phyloP scores from a whole-genome alignment of 2,329 filamentous ascomycete species.

The Chrysoporthe puriensis region DNA sequence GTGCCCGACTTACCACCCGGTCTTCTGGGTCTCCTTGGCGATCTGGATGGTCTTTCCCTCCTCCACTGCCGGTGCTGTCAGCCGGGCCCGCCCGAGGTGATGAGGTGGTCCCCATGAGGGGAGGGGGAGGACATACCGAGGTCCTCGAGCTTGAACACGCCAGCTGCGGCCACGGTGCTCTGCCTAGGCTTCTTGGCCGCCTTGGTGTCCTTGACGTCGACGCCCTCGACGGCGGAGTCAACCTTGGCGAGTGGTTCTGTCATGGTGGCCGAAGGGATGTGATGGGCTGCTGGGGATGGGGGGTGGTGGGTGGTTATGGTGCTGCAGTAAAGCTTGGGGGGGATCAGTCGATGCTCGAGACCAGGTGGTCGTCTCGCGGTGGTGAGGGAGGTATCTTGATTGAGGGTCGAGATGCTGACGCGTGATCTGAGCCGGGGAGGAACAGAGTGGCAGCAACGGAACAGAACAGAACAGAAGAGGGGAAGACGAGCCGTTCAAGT shows the following conservation, averaged over 20 bases:
- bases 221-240: conserved; percentile 86
- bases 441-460: background rate
- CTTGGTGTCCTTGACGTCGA: conserved; percentile 70
- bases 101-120: background rate
- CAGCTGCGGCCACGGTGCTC: conserved; percentile 72
- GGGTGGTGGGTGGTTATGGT: background rate
- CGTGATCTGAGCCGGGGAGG: conserved; percentile 8
- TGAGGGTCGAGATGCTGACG: conserved; percentile 4
- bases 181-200: conserved; percentile 68
- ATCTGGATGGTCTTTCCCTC: conserved; percentile 70
- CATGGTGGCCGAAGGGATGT: conserved; percentile 37
- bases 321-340: background rate
- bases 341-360: background rate
- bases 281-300: background rate
- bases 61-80: conserved; percentile 55
- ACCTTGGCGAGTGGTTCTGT: conserved; percentile 76
- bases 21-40: conserved; percentile 81
- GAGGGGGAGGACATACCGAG: conserved; percentile 65
- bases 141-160: conserved; percentile 82
- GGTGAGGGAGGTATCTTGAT: background rate
- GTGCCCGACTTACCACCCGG: conserved; percentile 75
- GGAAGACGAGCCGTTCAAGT: conserved; percentile 18
- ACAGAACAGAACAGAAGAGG: conserved; percentile 23
- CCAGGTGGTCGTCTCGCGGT: background rate
- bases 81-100: conserved; percentile 4